Base-by-base conservation (phyloP, 2,329 filamentous ascomycete genomes). In the Stagonosporopsis tanaceti region DNA sequence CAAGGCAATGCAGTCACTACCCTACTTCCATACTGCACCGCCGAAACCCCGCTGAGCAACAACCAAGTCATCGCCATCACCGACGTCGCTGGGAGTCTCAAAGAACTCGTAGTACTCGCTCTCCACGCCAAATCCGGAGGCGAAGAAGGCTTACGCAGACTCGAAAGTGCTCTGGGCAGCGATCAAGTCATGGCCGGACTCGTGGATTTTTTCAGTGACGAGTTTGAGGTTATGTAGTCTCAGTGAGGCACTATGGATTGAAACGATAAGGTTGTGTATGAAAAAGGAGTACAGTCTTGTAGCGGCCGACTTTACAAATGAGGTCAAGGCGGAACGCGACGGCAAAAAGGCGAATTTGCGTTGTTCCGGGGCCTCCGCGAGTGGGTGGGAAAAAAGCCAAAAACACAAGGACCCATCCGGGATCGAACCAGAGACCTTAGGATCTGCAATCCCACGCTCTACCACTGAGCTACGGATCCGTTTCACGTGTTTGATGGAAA, bases 1-100 rank as follows among this genome's bases (percentile, higher is more conserved):
- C 17, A 46, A 9, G 38, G 24, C 28, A 66, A 53, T 15, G 64
- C 53, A 20, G 67, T 64, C 34, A 56, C 38, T 4, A 62, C 68
- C 12, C 61, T 76, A 2, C 55, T 76, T 1, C 73, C 73, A 0
- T 70, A 64, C 57, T 77, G 75, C 47, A 72, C 72, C 0, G 62
- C 48, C 2, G 61, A 60, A 3, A 50, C 47, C 2, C 65, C 60
- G 2, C 57, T 76, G 28, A 62, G 34, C 32, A 48, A 68, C 35
- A 59, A 62, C 15, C 69, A 73, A 59, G 62, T 72, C 39, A 67
- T 75, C 20, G 61, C 51, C 2, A 46, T 77, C 34, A 76, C 69
- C 30, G 75, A 77, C 35, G 52, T 74, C 3, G 73, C 64, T 6
- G 72, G 69, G 0, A 74, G 65, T 41, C 48, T 77, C 37, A 63